These are phyloP conservation scores for Panaeolus cyanescens DNA, from an alignment of 768 basidiomycete genomes.

Conservation along the genomic window DNA sequence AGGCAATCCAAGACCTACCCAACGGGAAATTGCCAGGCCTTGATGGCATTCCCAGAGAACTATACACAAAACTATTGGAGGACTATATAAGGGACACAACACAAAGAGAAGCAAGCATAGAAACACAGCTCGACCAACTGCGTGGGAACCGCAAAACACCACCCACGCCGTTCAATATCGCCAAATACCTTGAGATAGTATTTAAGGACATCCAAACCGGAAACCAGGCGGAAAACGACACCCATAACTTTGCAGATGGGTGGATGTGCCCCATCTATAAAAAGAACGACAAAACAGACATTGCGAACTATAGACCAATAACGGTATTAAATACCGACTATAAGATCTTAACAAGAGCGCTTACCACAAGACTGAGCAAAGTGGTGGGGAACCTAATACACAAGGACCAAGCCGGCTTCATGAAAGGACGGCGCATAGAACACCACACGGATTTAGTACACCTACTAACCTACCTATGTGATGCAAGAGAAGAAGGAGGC, in stretches of 20 bases:
- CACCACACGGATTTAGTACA: constrained; percentile 22
- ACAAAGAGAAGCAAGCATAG: no score
- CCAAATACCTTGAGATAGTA: constrained; percentile 5
- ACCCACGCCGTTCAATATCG: constrained; percentile 11
- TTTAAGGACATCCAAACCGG: constrained; percentile 31
- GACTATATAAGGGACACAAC: no score
- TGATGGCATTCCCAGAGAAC: no score
- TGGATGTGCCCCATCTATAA: constrained; percentile 45
- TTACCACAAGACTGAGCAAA: constrained; percentile 16
- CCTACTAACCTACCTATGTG: constrained; percentile 22
- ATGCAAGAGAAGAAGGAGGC: constrained; percentile 23
- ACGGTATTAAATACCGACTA: constrained; percentile 36
- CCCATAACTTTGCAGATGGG: constrained; percentile 27
- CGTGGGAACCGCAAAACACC: neutral
- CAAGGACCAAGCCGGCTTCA: constrained; percentile 33
- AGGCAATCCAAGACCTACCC: no score
- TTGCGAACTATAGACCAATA: no score
- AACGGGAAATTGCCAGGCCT: no score
- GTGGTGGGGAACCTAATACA: constrained; percentile 21
- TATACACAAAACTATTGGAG: no score
- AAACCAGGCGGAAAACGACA: constrained; percentile 12
- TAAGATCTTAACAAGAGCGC: constrained; percentile 29
- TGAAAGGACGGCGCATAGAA: constrained; percentile 26
- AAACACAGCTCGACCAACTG: no score
- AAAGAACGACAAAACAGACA: constrained; percentile 32